These are phyloP conservation scores for Russula olivacea DNA, from an alignment of 768 basidiomycete species.

Conservation along the genomic window DNA sequence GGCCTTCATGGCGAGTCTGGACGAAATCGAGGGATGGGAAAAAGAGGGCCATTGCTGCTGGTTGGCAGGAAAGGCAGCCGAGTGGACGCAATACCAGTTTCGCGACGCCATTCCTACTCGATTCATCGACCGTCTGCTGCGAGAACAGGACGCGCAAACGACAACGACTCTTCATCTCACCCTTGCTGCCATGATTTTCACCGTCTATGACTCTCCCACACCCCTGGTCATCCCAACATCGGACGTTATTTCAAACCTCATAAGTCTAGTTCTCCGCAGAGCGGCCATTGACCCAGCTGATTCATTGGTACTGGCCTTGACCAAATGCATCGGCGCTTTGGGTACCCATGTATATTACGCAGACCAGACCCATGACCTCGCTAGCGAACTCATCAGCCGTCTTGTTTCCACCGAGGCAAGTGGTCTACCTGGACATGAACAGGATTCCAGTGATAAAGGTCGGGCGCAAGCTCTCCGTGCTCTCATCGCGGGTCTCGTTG, in stretches of 20 bases:
- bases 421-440: slow-evolving; percentile 43
- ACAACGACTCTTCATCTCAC: slow-evolving; percentile 51
- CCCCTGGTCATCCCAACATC: slow-evolving; percentile 89
- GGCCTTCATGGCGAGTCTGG: slow-evolving; percentile 63
- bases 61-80: slow-evolving; percentile 70
- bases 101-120: slow-evolving; percentile 84
- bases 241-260: slow-evolving; percentile 76
- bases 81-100: slow-evolving; percentile 91
- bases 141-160: slow-evolving; percentile 48
- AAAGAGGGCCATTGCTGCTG: slow-evolving; percentile 71
- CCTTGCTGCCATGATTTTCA: slow-evolving; percentile 70
- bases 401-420: slow-evolving; percentile 65
- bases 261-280: slow-evolving; percentile 67
- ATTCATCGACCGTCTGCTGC: slow-evolving; percentile 70
- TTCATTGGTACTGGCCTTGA: slow-evolving; percentile 55
- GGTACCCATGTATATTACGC: slow-evolving; percentile 93
- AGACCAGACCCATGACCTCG: slow-evolving; percentile 91
- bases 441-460: slow-evolving; percentile 36
- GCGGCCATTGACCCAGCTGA: slow-evolving; percentile 58
- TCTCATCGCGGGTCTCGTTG: slow-evolving; percentile 62
- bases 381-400: slow-evolving; percentile 73
- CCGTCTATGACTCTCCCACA: slow-evolving; percentile 74
- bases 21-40: slow-evolving; percentile 56
- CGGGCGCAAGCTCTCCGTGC: slow-evolving; percentile 64
- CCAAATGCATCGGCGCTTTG: slow-evolving; percentile 74